phyloP scores from a whole-genome alignment of 768 basidiomycete genomes.

The Leccinellum rugosiceps region DNA sequence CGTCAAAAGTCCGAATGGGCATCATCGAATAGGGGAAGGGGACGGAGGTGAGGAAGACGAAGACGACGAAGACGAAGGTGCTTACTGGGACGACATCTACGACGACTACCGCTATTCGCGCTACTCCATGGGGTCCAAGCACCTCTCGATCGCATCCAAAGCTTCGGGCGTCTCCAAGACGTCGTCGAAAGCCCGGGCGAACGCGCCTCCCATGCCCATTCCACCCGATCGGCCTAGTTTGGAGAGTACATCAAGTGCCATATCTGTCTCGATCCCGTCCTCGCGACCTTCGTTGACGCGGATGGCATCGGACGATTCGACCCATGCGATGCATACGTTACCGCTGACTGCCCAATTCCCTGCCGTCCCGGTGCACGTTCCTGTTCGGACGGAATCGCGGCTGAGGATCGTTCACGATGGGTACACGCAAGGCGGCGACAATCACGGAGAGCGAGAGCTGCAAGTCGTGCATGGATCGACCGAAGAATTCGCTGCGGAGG shows the following conservation, averaged over 20 bases:
- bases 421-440: constrained; percentile 15
- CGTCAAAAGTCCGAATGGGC: background rate
- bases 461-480: constrained; percentile 22
- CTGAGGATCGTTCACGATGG: constrained; percentile 29
- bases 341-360: constrained; percentile 31
- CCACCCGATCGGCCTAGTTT: constrained; percentile 26
- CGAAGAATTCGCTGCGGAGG: background rate
- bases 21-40: constrained; percentile 5
- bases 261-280: constrained; percentile 13
- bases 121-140: constrained; percentile 45
- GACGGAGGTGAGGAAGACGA: constrained; percentile 14
- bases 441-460: constrained; percentile 17
- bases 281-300: constrained; percentile 21
- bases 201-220: constrained; percentile 27
- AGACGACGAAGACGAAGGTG: constrained; percentile 29
- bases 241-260: constrained; percentile 23
- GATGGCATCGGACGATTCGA: constrained; percentile 24
- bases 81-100: constrained; percentile 76
- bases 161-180: constrained; percentile 23
- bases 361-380: constrained; percentile 29
- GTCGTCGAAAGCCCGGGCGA: constrained; percentile 22
- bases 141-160: constrained; percentile 19
- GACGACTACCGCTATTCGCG: constrained; percentile 77
- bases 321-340: constrained; percentile 11
- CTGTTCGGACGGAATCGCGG: constrained; percentile 31